A percentile compares a stretch with the other conserved stretches of the same genome.
Conservation (phyloP, 2,329 filamentous ascomycete species). For the Pyricularia sp. region DNA sequence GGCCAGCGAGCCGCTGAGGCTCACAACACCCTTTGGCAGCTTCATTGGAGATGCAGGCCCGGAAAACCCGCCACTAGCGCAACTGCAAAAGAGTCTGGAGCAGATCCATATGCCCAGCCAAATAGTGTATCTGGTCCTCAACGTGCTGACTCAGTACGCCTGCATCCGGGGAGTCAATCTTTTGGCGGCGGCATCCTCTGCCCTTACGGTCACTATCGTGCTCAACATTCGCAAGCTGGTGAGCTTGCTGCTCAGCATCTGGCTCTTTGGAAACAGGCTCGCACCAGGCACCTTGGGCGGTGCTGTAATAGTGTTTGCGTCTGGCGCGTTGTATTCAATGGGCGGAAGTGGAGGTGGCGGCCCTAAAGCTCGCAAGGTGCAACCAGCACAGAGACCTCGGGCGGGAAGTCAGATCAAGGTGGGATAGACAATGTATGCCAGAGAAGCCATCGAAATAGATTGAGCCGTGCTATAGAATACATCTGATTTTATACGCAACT, state of each 20-base stretch:
- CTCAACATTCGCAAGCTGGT: constrained; percentile 91
- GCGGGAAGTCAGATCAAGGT: constrained; percentile 13
- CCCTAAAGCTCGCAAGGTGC: neutral
- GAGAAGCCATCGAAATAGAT: neutral
- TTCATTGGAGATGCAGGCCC: constrained; percentile 9
- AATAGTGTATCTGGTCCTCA: constrained; percentile 56
- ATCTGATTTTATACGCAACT: neutral
- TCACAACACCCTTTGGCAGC: constrained; percentile 15
- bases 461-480: neutral
- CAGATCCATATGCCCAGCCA: constrained; percentile 48
- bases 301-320: constrained; percentile 74
- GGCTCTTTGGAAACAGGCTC: constrained; percentile 81
- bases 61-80: constrained; percentile 18
- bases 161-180: constrained; percentile 95
- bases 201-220: constrained; percentile 90
- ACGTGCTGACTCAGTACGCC: constrained; percentile 81
- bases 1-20: constrained; percentile 45
- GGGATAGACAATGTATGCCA: constrained; percentile 6
- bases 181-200: constrained; percentile 77
- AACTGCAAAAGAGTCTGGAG: constrained; percentile 24
- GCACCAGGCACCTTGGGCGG: constrained; percentile 66
- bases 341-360: constrained; percentile 37
- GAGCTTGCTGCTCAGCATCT: constrained; percentile 81
- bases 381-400: constrained; percentile 16
- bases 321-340: constrained; percentile 81